Evolutionary conservation across 805 yeast genomes (phyloP), one percentile per base, ranked within the genome.

Genomic region (Tetrapisispora phaffii): DNA sequence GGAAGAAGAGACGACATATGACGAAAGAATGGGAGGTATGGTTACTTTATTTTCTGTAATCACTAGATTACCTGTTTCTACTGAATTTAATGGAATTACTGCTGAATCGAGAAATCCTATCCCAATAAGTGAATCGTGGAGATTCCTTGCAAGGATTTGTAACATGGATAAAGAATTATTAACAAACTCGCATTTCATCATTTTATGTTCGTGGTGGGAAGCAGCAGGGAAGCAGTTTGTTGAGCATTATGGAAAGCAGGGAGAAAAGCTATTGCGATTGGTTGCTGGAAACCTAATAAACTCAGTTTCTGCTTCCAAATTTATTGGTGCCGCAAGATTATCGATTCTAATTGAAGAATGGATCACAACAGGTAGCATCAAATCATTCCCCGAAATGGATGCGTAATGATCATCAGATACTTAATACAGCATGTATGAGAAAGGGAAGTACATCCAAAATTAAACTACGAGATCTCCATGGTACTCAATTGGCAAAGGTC

Each of bases 191-290:
- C 95, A 89, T 59, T 89, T 72, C 57, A 70, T 79, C 0, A 75
- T 82, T 1, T 72, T 80, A 4, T 81, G 86, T 2, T 76, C 83
- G 29, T 89, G 97, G 97, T 87, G 97, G 95, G 97, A 93, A 52
- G 78, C 88, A 5, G 72, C 82, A 41, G 89, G 85, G 0, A 49
- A 53, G 8, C 70, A 77, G 35, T 76, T 90, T 45, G 44, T 72
- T 7, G 56, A 58, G 9, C 73, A 71, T 1, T 90, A 79, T 60
- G 88, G 89, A 0, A 62, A 50, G 4, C 97, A 90, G 66, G 93
- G 77, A 3, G 45, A 38, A 5, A 93, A 93, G 59, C 44, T 87
- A 24, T 53, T 88, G 47, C 53, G 50, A 7, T 50, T 75, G 10
- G 58, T 77, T 6, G 71, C 74, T 46, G 59, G 57, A 3, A 69